Conservation (phyloP, 495 filamentous ascomycete species). For the Xylaria scruposa region DNA sequence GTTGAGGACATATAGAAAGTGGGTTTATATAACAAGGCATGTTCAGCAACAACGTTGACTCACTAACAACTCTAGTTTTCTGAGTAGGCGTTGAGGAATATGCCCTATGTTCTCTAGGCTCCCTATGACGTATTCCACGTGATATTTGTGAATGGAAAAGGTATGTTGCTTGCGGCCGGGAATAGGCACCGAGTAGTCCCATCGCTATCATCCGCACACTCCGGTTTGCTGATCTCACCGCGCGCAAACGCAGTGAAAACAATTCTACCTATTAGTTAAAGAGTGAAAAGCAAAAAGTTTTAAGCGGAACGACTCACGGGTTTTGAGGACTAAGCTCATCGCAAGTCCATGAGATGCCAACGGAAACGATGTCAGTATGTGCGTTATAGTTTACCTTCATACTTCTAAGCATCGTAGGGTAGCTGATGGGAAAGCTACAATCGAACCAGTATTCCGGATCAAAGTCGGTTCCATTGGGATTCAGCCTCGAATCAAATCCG, state of each 20-base stretch:
- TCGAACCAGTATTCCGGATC: conserved; percentile 1
- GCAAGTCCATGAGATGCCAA: background rate
- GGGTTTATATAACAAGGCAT: background rate
- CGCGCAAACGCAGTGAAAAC: background rate
- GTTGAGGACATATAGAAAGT: background rate
- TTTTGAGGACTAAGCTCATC: background rate
- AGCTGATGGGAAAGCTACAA: background rate
- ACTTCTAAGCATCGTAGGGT: background rate
- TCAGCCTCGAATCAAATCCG: background rate
- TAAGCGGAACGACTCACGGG: background rate
- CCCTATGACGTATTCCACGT: background rate
- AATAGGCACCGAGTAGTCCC: conserved; percentile 1
- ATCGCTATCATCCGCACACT: background rate
- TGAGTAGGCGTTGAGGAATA: background rate
- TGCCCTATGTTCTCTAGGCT: background rate
- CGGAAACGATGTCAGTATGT: background rate
- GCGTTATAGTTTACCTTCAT: background rate
- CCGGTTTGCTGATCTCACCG: background rate
- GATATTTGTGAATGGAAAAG: background rate
- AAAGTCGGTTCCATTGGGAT: background rate
- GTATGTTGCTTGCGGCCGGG: background rate
- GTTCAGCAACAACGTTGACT: background rate
- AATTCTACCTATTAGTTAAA: background rate
- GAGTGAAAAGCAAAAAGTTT: background rate
- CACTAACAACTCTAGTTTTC: background rate